A percentile compares a stretch with the other conserved stretches of the same genome.
These are phyloP conservation scores for Dothiorella sarmentorum DNA, from an alignment of 2,329 filamentous ascomycete species.

Conservation along the genomic window DNA sequence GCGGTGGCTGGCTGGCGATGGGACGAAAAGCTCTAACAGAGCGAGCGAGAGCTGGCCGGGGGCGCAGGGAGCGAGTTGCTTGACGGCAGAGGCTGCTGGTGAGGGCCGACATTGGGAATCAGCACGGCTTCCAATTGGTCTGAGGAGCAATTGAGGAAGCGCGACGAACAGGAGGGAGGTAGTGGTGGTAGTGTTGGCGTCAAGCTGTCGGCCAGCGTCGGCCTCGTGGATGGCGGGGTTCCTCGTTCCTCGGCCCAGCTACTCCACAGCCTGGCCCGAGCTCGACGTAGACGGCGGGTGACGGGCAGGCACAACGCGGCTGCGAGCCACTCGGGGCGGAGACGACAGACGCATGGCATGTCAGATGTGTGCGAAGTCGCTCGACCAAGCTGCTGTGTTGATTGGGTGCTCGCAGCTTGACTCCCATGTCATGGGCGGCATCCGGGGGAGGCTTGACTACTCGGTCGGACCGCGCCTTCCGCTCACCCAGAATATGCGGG, in stretches of 20 bases:
- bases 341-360: too few relatives aligned
- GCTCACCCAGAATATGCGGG: not conserved
- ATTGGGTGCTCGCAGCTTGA: too few relatives aligned
- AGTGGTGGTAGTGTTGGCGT: not conserved
- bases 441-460: too few relatives aligned
- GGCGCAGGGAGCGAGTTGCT: constrained; percentile 37
- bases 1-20: constrained; percentile 32
- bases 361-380: too few relatives aligned
- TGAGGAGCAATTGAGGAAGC: constrained; percentile 6
- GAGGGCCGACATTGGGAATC: constrained; percentile 39
- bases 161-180: constrained; percentile 4
- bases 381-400: too few relatives aligned
- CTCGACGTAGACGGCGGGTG: not conserved
- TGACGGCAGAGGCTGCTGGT: constrained; percentile 41
- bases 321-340: too few relatives aligned
- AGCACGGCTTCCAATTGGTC: constrained; percentile 13
- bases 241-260: not conserved
- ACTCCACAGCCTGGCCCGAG: not conserved
- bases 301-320: too few relatives aligned
- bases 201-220: constrained; percentile 1
- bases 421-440: too few relatives aligned
- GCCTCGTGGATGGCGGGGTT: constrained; percentile 3
- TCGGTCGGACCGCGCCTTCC: constrained; percentile 2
- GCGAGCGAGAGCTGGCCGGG: constrained; percentile 26
- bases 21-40: constrained; percentile 34